Evolutionary conservation across 768 basidiomycete species (phyloP), one percentile per base, ranked within the genome.

Genomic region (Cyathus striatus): DNA sequence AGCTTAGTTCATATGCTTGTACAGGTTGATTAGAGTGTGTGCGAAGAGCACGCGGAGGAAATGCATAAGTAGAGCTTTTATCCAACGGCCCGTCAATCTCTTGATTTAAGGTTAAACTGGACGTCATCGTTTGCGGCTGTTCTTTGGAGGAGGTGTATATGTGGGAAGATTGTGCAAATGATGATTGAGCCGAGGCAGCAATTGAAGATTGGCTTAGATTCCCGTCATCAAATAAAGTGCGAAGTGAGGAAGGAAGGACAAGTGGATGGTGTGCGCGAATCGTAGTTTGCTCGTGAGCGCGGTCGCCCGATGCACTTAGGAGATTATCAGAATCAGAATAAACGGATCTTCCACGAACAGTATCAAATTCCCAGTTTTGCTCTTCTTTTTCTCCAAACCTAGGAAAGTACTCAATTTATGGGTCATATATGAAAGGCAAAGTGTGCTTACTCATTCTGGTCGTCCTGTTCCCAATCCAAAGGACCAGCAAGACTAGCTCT

Each of bases 341-440:
- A n/a, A n/a, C n/a, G 33, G 48, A 43, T 37, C 61, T 65, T 18
- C 70, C 73, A 36, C 78, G 71, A 24, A 87, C 62, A 1, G 86
- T 86, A 43, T 89, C 87, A 52, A 89, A 90, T 54, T 87, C 83
- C 88, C 87, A 88, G 42, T n/a, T n/a, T n/a, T 70, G 70, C 58
- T 55, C 63, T 40, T 65, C 65, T 18, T 69, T 66, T 23, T 66
- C 63, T 7, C 42, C 26, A 27, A 64, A 42, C 22, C 47, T 23
- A 14, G n/a, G 39, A 46, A 49, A 38, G 46, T n/a, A n/a, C n/a
- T n/a, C n/a, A n/a, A n/a, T n/a, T n/a, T n/a, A n/a, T n/a, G n/a
- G n/a, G n/a, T n/a, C n/a, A n/a, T n/a, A n/a, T n/a, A n/a, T n/a
- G n/a, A n/a, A n/a, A n/a, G n/a, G n/a, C n/a, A n/a, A n/a, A n/a